Percentiles rank a stretch among this genome's conserved stretches.
phyloP scores from a whole-genome alignment of 2,329 filamentous ascomycete species.

The Penicillium occitanis region DNA sequence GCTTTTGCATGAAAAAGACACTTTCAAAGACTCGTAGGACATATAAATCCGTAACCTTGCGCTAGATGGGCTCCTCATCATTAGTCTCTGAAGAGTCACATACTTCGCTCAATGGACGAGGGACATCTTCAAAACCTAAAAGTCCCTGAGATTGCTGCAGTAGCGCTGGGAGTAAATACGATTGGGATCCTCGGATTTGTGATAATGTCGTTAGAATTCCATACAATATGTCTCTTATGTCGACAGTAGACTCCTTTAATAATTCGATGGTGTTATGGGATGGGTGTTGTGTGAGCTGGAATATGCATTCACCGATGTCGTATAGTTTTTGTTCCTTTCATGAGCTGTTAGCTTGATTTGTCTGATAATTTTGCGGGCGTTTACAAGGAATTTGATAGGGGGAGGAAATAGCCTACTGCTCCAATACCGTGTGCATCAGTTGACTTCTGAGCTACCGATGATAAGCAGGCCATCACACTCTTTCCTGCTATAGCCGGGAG shows the following conservation, averaged over 20 bases:
- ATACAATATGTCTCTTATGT: neutral
- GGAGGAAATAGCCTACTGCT: neutral
- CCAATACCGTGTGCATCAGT: conserved; percentile 11
- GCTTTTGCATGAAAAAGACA: neutral
- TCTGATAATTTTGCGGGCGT: neutral
- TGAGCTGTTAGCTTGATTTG: neutral
- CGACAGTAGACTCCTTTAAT: neutral
- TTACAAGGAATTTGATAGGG: neutral
- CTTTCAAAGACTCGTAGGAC: neutral
- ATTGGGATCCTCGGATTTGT: conserved; percentile 4
- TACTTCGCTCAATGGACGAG: neutral
- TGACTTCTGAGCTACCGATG: conserved; percentile 13
- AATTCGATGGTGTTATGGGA: neutral
- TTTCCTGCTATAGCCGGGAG: conserved; percentile 3
- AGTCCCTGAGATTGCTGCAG: conserved; percentile 7
- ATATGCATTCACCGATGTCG: conserved; percentile 6
- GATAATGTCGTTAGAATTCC: conserved; percentile 4
- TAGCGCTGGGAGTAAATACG: conserved; percentile 6
- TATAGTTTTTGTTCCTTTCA: conserved; percentile 13
- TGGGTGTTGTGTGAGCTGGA: neutral
- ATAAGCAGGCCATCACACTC: conserved; percentile 11
- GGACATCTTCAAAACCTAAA: neutral
- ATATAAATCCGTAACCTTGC: neutral
- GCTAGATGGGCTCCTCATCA: neutral
- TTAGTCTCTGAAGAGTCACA: neutral